Evolutionary conservation across 1,284 basidiomycete species (phyloP).

Genomic region (Trichosporon inkin): DNA sequence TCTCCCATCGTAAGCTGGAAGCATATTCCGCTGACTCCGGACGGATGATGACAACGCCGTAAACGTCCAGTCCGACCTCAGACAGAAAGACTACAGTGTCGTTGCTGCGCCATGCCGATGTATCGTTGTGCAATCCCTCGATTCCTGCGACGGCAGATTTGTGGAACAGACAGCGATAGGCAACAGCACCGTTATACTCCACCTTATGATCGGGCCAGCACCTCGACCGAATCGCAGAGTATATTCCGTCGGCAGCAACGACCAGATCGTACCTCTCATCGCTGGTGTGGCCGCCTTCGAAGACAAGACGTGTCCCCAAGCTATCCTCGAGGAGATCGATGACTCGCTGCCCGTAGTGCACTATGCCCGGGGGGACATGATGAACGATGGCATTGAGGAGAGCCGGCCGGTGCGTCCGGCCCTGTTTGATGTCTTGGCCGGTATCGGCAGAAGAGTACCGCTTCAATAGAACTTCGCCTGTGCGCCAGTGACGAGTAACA

Average conservation of each 20-base stretch:
- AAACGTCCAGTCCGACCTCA: background rate
- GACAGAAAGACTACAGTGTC: background rate
- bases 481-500: background rate
- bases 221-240: slow-evolving; percentile 30
- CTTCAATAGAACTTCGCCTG: background rate
- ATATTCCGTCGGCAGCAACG: slow-evolving; percentile 36
- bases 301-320: no score
- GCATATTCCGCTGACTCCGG: background rate
- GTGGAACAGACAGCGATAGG: slow-evolving; percentile 28
- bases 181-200: slow-evolving; percentile 31
- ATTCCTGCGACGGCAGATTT: slow-evolving; percentile 26
- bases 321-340: slow-evolving; percentile 17
- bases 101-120: background rate
- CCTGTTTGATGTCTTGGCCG: background rate
- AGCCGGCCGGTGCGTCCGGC: background rate
- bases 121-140: background rate
- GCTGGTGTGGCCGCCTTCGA: slow-evolving; percentile 14
- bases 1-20: background rate
- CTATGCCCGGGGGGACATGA: background rate
- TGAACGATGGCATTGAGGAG: background rate
- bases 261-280: slow-evolving; percentile 29
- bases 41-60: background rate
- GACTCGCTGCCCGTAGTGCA: background rate
- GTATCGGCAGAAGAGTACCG: background rate
- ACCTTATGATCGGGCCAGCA: slow-evolving; percentile 30